Evolutionary conservation across 768 basidiomycete species (phyloP), one percentile per base, ranked within the genome.

Genomic region (Lentinula guzmanii): DNA sequence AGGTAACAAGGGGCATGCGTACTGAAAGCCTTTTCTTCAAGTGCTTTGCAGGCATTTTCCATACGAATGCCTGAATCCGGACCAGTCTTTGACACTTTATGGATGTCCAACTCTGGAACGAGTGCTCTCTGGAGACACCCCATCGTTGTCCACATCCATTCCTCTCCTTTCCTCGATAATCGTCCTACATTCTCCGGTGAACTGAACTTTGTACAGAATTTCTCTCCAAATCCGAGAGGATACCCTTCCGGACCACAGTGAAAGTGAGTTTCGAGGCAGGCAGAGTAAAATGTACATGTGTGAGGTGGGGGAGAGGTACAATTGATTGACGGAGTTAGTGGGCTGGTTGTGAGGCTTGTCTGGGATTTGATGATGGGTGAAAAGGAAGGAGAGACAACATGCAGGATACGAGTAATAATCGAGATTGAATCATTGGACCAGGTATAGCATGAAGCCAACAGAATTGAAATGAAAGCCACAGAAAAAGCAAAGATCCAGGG

Each of bases 91-190:
- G 33, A 16, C 9, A 31, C 45, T n/a, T 5, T 11, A 15, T 16
- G 33, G 13, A 18, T 33, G 10, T 48, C 35, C 4, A 60, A 28
- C 24, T 78, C 75, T 1, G 71, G 71, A 2, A 81, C 75, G 21
- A 82, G 72, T 2, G 71, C 73, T 0, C 61, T 63, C 61, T 81
- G 80, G 7, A 82, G 72, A 60, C 81, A 82, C 53, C 74, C 73
- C 79, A 82, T 79, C 15, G 77, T 77, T 37, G 71, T 66, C 39
- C 76, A 39, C 73, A 82, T 75, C 80, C 80, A 82, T 42, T 63
- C 67, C 60, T 77, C 72, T 0, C 80, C 80, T 4, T 37, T 50
- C 0, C 67, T 15, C 31, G 72, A 72, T 10, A 82, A 69, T 46
- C 65, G 24, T 16, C 39, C 53, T 11, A 71, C 70, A 10, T 72